Conservation (phyloP, 1,284 basidiomycete species). For the Takashimella koratensis region DNA sequence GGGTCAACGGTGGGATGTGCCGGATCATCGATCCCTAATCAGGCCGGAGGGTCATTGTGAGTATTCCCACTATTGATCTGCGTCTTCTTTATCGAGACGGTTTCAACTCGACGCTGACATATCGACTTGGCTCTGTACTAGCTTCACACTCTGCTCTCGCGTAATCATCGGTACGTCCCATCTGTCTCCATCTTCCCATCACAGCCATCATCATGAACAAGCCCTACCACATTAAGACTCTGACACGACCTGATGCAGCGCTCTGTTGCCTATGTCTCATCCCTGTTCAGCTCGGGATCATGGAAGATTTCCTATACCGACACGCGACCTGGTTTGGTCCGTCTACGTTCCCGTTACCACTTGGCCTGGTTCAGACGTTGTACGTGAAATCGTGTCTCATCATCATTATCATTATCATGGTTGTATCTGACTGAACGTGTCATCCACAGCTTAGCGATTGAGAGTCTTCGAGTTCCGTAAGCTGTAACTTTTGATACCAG, state of each 20-base stretch:
- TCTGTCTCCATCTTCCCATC: background rate
- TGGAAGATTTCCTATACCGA: background rate
- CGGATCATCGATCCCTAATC: slow-evolving; percentile 17
- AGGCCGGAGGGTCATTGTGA: slow-evolving; percentile 25
- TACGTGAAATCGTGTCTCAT: slow-evolving; percentile 16
- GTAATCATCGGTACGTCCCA: slow-evolving; percentile 11
- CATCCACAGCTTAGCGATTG: slow-evolving; percentile 20
- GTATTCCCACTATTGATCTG: slow-evolving; percentile 4
- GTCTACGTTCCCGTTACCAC: slow-evolving; percentile 23
- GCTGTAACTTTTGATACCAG: background rate
- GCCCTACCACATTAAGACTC: too few species aligned
- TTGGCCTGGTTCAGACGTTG: slow-evolving; percentile 24
- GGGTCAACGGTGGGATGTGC: too few species aligned
- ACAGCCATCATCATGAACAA: too few species aligned
- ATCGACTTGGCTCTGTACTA: too few species aligned
- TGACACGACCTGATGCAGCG: too few species aligned
- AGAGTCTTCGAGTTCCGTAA: slow-evolving; percentile 27
- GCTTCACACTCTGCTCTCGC: slow-evolving; percentile 17
- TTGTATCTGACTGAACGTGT: too few species aligned
- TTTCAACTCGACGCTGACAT: too few species aligned
- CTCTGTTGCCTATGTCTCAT: background rate
- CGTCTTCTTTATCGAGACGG: background rate
- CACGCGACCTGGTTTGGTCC: slow-evolving; percentile 25
- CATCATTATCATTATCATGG: background rate
- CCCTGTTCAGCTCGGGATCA: background rate